Evolutionary conservation across 2,329 filamentous ascomycete species (phyloP).

Genomic region (Neofusicoccum sp.): DNA sequence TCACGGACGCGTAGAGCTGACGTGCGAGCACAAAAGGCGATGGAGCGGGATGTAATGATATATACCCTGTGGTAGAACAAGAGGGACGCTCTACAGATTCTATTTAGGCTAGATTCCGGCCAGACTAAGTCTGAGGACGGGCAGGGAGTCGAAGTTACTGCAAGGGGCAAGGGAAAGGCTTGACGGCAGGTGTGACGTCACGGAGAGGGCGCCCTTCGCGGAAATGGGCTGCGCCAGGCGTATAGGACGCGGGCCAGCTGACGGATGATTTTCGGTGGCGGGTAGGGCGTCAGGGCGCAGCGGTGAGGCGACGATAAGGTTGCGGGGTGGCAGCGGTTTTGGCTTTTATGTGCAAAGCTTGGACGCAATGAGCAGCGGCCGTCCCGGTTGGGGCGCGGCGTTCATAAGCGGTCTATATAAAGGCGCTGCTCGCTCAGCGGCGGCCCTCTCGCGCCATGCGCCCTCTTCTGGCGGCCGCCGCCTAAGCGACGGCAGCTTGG

Average conservation of each 20-base stretch:
- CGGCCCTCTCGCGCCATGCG: conserved; percentile 1
- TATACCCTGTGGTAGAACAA: conserved; percentile 3
- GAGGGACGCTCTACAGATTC: not conserved
- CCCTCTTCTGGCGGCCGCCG: not conserved
- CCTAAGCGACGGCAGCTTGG: conserved; percentile 2
- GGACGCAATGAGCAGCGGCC: not conserved
- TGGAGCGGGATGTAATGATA: not conserved
- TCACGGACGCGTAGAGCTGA: not conserved
- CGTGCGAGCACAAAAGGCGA: not conserved
- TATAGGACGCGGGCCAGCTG: too few relatives aligned
- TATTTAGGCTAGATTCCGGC: too few relatives aligned
- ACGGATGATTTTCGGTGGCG: too few relatives aligned
- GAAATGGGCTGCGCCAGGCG: too few relatives aligned
- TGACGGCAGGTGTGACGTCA: not conserved
- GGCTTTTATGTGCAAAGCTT: not conserved
- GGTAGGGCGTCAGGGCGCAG: too few relatives aligned
- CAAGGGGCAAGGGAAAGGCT: not conserved
- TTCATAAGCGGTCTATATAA: conserved; percentile 10
- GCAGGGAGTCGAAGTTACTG: too few relatives aligned
- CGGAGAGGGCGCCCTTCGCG: too few relatives aligned
- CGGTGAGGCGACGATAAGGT: not conserved
- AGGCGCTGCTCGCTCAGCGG: not conserved
- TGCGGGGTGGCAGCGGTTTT: not conserved
- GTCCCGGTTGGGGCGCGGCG: not conserved
- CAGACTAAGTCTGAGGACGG: too few relatives aligned